Conservation (phyloP, 1,284 basidiomycete species). For the Schizophyllum amplum region DNA sequence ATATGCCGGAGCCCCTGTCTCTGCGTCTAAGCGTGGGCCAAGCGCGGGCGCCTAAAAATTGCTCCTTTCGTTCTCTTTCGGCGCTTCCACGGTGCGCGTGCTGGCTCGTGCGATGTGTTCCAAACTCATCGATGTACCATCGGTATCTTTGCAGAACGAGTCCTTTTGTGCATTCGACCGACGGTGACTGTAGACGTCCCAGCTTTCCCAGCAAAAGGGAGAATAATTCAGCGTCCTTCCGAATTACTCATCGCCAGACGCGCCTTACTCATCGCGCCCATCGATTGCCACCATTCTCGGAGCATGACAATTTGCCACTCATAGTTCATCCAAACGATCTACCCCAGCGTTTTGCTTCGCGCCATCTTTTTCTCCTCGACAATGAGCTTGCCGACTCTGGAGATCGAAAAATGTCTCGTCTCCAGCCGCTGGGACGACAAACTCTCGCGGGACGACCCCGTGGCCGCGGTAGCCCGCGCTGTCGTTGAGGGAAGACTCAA, state of each 20-base stretch:
- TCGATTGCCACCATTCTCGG: neutral
- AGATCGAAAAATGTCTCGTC: constrained; percentile 5
- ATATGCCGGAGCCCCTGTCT: neutral
- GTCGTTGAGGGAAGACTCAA: constrained; percentile 39
- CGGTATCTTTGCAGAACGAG: neutral
- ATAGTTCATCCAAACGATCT: neutral
- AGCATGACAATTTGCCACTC: neutral
- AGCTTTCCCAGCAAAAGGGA: too few relatives aligned
- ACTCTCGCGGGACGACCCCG: constrained; percentile 12
- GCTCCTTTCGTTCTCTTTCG: neutral
- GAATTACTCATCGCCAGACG: neutral
- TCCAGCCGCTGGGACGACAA: constrained; percentile 8
- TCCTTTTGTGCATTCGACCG: neutral
- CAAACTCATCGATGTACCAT: neutral
- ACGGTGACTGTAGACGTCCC: too few relatives aligned
- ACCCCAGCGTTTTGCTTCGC: too few relatives aligned
- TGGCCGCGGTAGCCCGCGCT: constrained; percentile 29
- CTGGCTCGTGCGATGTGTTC: neutral
- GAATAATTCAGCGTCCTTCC: too few relatives aligned
- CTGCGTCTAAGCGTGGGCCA: neutral
- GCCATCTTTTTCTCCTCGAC: neutral
- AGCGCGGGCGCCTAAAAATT: neutral
- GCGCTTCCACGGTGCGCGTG: neutral
- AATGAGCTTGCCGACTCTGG: neutral
- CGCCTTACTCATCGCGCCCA: neutral